Base-by-base conservation (phyloP, 2,329 filamentous ascomycete genomes). In the Pseudophaeomoniella oleicola region DNA sequence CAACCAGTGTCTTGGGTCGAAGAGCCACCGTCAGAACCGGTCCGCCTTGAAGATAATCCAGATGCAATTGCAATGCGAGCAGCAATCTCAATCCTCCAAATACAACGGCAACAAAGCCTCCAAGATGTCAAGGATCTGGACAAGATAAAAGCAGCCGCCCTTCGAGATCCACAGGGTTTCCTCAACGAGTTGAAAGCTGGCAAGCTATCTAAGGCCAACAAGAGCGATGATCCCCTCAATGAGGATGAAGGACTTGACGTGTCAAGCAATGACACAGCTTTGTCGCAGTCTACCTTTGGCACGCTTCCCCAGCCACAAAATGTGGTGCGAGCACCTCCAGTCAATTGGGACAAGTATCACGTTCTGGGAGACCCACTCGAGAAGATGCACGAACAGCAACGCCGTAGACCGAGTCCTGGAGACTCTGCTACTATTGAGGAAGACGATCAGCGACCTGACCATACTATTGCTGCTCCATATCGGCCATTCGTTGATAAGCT, bases 261-360 rank as follows among this genome's bases (percentile, higher is more conserved):
- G 15, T 50, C 43, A 33, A 43, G 37, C 19, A 49, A 46, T 32
- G 46, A 45, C 14, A 46, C n/a, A 14, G 33, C 30, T 17, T 34
- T 13, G 11, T 32, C 32, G 16, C 17, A 32, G 48, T 44, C 16
- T 49, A 46, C 31, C 2, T 86, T 86, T 63, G 64, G 72, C 2
- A 62, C 61, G 13, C 71, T 94, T 11, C 87, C 87, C 0, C 71
- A 70, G 11, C 75, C 82, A 4, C 88, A 94, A 56, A 81, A 81
- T 46, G 65, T 96, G 1, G 78, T 92, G 16, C 77, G 87, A 30
- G 85, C 79, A 60, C 88, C 88, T 5, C 81, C 84, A 5, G 78
- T 96, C 51, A 94, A 94, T 62, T 96, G 88, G 88, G 75, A 78
- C 10, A 87, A 94, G 53, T 96, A 96, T 56, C 83, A 84, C 47